Base-by-base conservation (phyloP, 2,329 filamentous ascomycete genomes). In the Pyricularia pennisetigena region DNA sequence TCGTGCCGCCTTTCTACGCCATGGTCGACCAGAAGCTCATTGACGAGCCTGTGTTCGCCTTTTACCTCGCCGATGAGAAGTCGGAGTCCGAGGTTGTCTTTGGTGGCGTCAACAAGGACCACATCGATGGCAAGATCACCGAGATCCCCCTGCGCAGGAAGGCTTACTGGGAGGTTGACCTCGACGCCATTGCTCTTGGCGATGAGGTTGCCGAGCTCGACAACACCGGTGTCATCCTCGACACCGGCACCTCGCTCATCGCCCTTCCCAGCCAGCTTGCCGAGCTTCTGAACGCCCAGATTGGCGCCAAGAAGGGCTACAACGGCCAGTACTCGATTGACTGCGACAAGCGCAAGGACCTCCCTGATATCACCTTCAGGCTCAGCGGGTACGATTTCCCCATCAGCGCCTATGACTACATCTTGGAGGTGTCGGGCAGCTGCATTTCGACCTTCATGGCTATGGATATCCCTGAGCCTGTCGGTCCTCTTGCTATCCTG, bases 151-250 rank as follows among this genome's bases (percentile, higher is more conserved):
- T 99, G 74, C 92, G 95, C 80, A 92, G 95, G 79, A 98, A 98
- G 90, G 95, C 95, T 66, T 99, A 99, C 87, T 99, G 95, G 95
- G 95, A 99, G 86, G 94, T 99, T 68, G 94, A 98, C 76, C 89
- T 99, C 70, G 90, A 98, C 76, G 86, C 93, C 72, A 95, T 99
- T 81, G 88, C 90, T 68, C 93, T 97, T 72, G 96, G 95, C 74
- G 86, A 94, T 67, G 87, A 91, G 76, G 89, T 88, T 72, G 94
- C 94, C 70, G 91, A 97, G 79, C 89, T 98, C 72, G 94, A 98
- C 72, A 88, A 92, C 85, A 97, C 93, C 69, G 96, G 95, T 82
- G 92, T 93, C 75, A 97, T 99, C 72, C 91, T 99, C 70, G 95
- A 99, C 85, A 99, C 95, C 68, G 95, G 95, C 75, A 99, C 95